Evolutionary conservation across 495 filamentous ascomycete genomes (phyloP), one percentile per base, ranked within the genome.

Genomic region (Elasticomyces elasticus): DNA sequence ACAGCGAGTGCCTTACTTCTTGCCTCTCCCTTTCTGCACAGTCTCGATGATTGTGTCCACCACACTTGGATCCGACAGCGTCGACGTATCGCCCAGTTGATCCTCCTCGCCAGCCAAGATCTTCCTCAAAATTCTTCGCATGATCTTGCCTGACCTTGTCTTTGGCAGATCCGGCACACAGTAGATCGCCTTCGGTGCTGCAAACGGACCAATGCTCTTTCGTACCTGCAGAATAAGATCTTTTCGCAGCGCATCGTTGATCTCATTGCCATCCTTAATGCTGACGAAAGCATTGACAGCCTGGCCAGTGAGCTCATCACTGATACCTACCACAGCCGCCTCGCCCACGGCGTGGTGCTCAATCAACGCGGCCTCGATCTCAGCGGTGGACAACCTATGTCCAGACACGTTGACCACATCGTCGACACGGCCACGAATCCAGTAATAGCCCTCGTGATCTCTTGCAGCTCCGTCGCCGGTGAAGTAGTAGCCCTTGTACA

Each of bases 401-500:
- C 92, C 92, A 56, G 84, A 89, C 47, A 99, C 92, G 67, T 97
- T 99, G 66, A 99, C 91, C 52, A 97, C 92, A 62, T 99, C 92
- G 66, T 99, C 92, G 26, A 97, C 92, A 73, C 92, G 88, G 45
- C 92, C 94, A 53, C 94, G 89, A 70, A 99, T 97, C 94, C 94
- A 97, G 79, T 97, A 97, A 76, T 97, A 97, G 48, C 92, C 92
- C 60, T 99, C 94, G 71, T 95, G 87, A 68, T 99, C 92, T 64
- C 94, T 86, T 58, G 86, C 94, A 53, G 94, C 92, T 62, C 94
- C 94, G 69, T 99, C 92, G 58, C 92, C 92, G 23, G 94, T 99
- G 79, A 97, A 98, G 72, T 98, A 98, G 76, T 90, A 94, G 33
- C 92, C 94, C 76, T 89, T 89, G 77, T 98, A 98, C 1, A 95